phyloP scores from a whole-genome alignment of 2,329 filamentous ascomycete genomes.

The Biscogniauxia marginata region DNA sequence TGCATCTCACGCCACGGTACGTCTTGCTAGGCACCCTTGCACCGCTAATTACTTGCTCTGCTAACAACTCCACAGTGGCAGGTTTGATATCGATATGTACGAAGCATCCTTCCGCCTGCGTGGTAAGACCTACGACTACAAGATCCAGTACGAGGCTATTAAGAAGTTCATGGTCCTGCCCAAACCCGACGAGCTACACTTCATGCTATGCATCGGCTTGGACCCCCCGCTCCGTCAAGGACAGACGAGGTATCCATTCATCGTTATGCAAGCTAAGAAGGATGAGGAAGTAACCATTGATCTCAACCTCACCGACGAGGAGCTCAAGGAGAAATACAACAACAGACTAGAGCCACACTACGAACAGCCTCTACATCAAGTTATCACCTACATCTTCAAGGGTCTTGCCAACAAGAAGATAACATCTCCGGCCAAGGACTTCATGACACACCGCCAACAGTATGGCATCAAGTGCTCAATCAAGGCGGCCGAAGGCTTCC shows the following conservation, averaged over 20 bases:
- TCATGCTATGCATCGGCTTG: constrained; percentile 88
- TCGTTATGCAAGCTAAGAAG: constrained; percentile 98
- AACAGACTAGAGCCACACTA: constrained; percentile 87
- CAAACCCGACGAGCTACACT: constrained; percentile 97
- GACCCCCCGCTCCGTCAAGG: constrained; percentile 95
- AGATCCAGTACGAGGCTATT: constrained; percentile 96
- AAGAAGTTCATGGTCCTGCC: constrained; percentile 99
- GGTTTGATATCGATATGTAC: constrained; percentile 99
- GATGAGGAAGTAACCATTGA: constrained; percentile 97
- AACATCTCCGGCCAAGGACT: constrained; percentile 89
- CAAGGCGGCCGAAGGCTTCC: constrained; percentile 96
- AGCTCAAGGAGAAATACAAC: constrained; percentile 81
- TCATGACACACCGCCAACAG: constrained; percentile 88
- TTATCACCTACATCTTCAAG: constrained; percentile 93
- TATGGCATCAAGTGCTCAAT: constrained; percentile 99
- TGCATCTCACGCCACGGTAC: constrained; percentile 92
- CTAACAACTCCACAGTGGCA: constrained; percentile 63
- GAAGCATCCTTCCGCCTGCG: constrained; percentile 94
- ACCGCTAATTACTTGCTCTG: neutral
- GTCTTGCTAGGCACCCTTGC: constrained; percentile 9
- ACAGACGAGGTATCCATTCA: constrained; percentile 95
- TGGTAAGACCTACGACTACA: constrained; percentile 99
- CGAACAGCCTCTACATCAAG: constrained; percentile 88
- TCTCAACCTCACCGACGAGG: constrained; percentile 90
- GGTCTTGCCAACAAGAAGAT: constrained; percentile 94